A percentile compares a stretch with the other conserved stretches of the same genome.
Evolutionary conservation across 768 basidiomycete genomes (phyloP).

Genomic region (Pleurotus eryngii): DNA sequence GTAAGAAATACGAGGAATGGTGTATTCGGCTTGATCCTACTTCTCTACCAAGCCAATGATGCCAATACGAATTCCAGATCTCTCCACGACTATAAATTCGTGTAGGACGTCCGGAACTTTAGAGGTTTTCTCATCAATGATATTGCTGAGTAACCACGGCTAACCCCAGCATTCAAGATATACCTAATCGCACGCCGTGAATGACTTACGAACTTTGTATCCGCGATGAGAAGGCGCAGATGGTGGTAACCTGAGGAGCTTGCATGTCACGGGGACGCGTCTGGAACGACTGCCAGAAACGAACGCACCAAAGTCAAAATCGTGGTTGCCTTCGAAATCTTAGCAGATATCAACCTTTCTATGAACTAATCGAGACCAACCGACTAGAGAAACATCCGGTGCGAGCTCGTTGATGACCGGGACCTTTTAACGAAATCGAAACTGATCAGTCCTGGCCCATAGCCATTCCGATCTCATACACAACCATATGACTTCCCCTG

Average conservation of each 20-base stretch:
- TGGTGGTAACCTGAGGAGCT: constrained; percentile 54
- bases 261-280: background rate
- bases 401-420: constrained; percentile 80
- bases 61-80: constrained; percentile 69
- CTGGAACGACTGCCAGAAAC: background rate
- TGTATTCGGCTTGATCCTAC: constrained; percentile 33
- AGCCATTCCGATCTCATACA: constrained; percentile 10
- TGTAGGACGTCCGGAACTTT: constrained; percentile 57
- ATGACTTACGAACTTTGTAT: constrained; percentile 67
- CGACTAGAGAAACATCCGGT: constrained; percentile 79
- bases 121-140: constrained; percentile 66
- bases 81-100: constrained; percentile 65
- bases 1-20: background rate
- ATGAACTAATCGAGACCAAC: constrained; percentile 38
- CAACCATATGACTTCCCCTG: constrained; percentile 90
- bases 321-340: constrained; percentile 70
- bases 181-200: background rate
- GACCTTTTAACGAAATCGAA: constrained; percentile 44
- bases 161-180: constrained; percentile 19
- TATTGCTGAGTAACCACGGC: constrained; percentile 92
- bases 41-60: constrained; percentile 86
- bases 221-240: constrained; percentile 61
- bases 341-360: background rate
- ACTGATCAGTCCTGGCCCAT: background rate
- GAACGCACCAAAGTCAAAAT: constrained; percentile 78